Conservation (phyloP, 352 stramenopile genomes). For the Globisporangium echinulatum region DNA sequence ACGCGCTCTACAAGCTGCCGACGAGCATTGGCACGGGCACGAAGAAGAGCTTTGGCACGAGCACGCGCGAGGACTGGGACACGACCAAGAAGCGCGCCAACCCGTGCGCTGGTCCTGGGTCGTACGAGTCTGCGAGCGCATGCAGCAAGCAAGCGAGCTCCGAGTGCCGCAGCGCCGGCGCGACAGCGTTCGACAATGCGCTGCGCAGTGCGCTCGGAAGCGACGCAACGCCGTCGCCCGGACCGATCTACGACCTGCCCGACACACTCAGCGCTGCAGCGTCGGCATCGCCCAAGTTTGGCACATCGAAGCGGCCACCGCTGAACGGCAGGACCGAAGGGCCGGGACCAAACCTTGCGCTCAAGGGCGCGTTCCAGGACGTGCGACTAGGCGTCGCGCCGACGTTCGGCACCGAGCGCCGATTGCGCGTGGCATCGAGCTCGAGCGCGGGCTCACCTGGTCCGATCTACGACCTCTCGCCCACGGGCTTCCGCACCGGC, state of each 20-base stretch:
- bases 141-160: constrained; percentile 62
- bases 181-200: constrained; percentile 64
- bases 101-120: constrained; percentile 56
- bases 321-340: constrained; percentile 48
- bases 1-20: constrained; percentile 70
- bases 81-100: constrained; percentile 48
- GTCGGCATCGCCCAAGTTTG: constrained; percentile 47
- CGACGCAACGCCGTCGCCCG: constrained; percentile 59
- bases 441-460: constrained; percentile 31
- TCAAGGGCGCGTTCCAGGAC: constrained; percentile 47
- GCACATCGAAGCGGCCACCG: constrained; percentile 42
- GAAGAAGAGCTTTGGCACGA: constrained; percentile 76
- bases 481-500: constrained; percentile 58
- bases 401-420: constrained; percentile 66
- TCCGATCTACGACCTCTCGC: constrained; percentile 64
- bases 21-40: constrained; percentile 41
- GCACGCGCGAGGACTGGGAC: constrained; percentile 77
- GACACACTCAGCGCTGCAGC: constrained; percentile 28
- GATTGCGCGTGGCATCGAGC: constrained; percentile 23
- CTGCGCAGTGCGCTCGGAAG: constrained; percentile 31
- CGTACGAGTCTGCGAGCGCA: constrained; percentile 51
- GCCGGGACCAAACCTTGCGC: constrained; percentile 57
- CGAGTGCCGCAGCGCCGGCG: constrained; percentile 32
- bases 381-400: constrained; percentile 39
- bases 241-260: constrained; percentile 70